Percentiles rank a stretch among this genome's conserved stretches.
These are phyloP conservation scores for Aplosporella prunicola DNA, from an alignment of 2,329 filamentous ascomycete species.

Conservation along the genomic window DNA sequence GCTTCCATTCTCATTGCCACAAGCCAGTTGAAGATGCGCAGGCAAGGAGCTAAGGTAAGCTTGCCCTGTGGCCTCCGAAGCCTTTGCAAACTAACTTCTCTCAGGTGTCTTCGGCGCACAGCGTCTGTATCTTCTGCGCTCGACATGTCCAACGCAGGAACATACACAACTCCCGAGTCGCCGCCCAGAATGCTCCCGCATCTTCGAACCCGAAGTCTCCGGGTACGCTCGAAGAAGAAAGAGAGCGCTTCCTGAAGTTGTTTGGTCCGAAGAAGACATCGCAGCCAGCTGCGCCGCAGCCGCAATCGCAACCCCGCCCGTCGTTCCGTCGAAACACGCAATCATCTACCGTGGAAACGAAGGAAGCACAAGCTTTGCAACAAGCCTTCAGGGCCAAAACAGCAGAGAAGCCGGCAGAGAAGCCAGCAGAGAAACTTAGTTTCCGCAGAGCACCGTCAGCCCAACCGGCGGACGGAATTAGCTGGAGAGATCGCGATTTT, in stretches of 20 bases:
- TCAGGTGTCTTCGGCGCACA: conserved; percentile 26
- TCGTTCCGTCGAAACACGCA: too few relatives aligned
- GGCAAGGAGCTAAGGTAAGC: too few relatives aligned
- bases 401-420: not conserved
- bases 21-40: too few relatives aligned
- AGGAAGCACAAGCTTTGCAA: too few relatives aligned
- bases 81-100: too few relatives aligned
- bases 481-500: not conserved
- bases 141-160: conserved; percentile 20
- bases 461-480: not conserved
- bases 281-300: conserved; percentile 14
- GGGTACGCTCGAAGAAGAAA: too few relatives aligned
- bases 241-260: too few relatives aligned
- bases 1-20: too few relatives aligned
- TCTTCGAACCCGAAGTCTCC: conserved; percentile 18
- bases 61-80: too few relatives aligned
- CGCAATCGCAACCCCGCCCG: not conserved
- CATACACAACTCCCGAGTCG: conserved; percentile 11
- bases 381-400: not conserved
- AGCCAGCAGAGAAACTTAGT: not conserved
- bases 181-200: not conserved
- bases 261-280: conserved; percentile 21
- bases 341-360: too few relatives aligned
- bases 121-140: conserved; percentile 29
- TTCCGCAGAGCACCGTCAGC: not conserved